Evolutionary conservation across 805 yeast species (phyloP).

Genomic region (Pichia nanzhaoensis): DNA sequence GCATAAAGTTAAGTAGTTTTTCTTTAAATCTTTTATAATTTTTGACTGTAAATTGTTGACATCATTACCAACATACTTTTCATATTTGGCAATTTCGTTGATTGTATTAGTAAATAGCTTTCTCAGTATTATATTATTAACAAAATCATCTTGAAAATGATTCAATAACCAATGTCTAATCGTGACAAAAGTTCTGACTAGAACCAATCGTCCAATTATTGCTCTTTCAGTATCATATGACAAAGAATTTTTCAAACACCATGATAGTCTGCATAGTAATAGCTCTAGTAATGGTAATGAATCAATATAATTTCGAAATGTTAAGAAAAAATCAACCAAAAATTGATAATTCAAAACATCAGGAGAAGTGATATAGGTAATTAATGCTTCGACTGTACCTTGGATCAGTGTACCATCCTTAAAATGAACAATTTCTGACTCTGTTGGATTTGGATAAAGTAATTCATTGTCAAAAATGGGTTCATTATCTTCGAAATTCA

Average conservation of each 20-base stretch:
- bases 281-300: constrained; percentile 53
- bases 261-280: constrained; percentile 57
- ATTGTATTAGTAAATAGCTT: constrained; percentile 35
- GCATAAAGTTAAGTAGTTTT: constrained; percentile 27
- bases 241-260: constrained; percentile 48
- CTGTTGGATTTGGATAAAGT: constrained; percentile 29
- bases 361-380: constrained; percentile 65
- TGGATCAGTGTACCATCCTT: constrained; percentile 11
- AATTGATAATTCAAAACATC: constrained; percentile 68
- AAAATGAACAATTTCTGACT: constrained; percentile 28
- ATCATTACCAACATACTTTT: constrained; percentile 13
- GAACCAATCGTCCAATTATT: constrained; percentile 55
- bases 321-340: constrained; percentile 78
- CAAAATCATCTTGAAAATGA: constrained; percentile 81
- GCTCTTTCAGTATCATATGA: constrained; percentile 20
- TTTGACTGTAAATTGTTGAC: constrained; percentile 19
- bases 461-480: constrained; percentile 30
- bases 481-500: constrained; percentile 28
- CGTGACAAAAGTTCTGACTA: constrained; percentile 79
- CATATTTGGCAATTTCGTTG: constrained; percentile 32
- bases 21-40: constrained; percentile 30
- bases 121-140: constrained; percentile 44
- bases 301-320: constrained; percentile 66
- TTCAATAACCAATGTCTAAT: constrained; percentile 86
- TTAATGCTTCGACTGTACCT: constrained; percentile 35